Base-by-base conservation (phyloP, 371 early-diverging fungal genomes). In the Apophysomyces trapeziformis region DNA sequence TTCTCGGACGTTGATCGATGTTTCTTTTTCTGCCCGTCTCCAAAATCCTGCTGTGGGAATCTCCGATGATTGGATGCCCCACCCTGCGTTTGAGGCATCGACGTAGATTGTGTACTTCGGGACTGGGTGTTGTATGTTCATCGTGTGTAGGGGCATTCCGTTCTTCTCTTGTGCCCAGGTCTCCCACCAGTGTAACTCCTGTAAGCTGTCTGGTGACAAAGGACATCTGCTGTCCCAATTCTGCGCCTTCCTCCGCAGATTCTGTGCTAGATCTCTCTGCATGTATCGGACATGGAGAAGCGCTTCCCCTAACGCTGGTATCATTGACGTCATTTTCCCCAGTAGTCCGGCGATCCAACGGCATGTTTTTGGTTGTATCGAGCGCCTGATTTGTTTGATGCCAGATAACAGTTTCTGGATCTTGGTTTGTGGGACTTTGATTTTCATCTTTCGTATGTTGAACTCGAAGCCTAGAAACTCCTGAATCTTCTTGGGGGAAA, bases 221-320 rank as follows among this genome's bases (percentile, higher is more conserved):
- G 32, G 16, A 21, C 46, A 61, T 16, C 7, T 35, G 13, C 16
- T 26, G n/a, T 64, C 65, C 69, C 69, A 68, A 9, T 44, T 57
- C 11, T 57, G 18, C 16, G 11, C 5, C 18, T 16, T 2, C 0
- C 3, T 1, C 35, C 8, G 0, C 54, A 58, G 4, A 16, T 54
- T 26, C 39, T n/a, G 11, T 21, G 68, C 58, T 4, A 68, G 66
- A 41, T 65, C 68, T 36, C 64, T 38, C 18, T 72, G 68, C 12
- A 72, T 38, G 45, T 38, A 65, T 21, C 66, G 43, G 0, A 68
- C 61, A 36, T 68, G 72, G 54, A 71, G 61, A 4, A 72, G 38
- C 0, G 59, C 64, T 64, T 70, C 61, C 32, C 60, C 60, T 46
- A 65, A 44, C 6, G 66, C 66, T 37, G 70, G 66, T 37, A 70